These are phyloP conservation scores for Bruguiera parviflora DNA, from an alignment of 345 rosid species.

Conservation along the genomic window DNA sequence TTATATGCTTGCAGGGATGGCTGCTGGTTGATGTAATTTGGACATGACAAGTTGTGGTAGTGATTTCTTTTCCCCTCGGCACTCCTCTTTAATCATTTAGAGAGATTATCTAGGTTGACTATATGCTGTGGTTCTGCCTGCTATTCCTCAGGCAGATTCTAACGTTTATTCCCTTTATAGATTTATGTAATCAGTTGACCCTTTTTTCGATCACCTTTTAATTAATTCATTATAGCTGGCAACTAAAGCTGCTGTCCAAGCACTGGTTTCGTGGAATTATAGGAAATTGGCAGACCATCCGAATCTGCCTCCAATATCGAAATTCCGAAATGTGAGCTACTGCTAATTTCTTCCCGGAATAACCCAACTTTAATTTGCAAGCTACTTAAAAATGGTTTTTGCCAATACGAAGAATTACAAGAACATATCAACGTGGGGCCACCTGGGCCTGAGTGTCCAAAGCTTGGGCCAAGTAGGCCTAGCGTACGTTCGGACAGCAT, in stretches of 20 bases:
- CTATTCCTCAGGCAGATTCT: slow-evolving; percentile 16
- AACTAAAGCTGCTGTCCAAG: slow-evolving; percentile 7
- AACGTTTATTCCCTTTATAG: slow-evolving; percentile 1
- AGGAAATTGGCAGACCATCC: too few relatives aligned
- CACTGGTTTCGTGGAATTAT: too few relatives aligned
- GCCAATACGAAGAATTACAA: too few relatives aligned
- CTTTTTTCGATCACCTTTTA: slow-evolving; percentile 9
- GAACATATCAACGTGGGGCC: too few relatives aligned
- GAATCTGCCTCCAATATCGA: too few relatives aligned
- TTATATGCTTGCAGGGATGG: neutral
- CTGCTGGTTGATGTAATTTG: neutral
- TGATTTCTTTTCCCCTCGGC: neutral
- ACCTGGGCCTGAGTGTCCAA: too few relatives aligned
- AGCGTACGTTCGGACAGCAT: too few relatives aligned
- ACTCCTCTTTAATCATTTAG: slow-evolving; percentile 20
- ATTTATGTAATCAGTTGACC: slow-evolving; percentile 15
- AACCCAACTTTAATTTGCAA: too few relatives aligned
- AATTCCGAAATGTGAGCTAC: too few relatives aligned
- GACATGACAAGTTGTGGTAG: slow-evolving; percentile 1
- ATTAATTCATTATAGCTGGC: slow-evolving; percentile 15
- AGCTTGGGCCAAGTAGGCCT: too few relatives aligned
- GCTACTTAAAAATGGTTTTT: too few relatives aligned
- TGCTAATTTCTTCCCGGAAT: too few relatives aligned
- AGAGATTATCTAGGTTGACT: slow-evolving; percentile 26
- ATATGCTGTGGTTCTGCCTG: slow-evolving; percentile 13